phyloP scores from a whole-genome alignment of 352 stramenopile species.

The Globisporangium nunn region DNA sequence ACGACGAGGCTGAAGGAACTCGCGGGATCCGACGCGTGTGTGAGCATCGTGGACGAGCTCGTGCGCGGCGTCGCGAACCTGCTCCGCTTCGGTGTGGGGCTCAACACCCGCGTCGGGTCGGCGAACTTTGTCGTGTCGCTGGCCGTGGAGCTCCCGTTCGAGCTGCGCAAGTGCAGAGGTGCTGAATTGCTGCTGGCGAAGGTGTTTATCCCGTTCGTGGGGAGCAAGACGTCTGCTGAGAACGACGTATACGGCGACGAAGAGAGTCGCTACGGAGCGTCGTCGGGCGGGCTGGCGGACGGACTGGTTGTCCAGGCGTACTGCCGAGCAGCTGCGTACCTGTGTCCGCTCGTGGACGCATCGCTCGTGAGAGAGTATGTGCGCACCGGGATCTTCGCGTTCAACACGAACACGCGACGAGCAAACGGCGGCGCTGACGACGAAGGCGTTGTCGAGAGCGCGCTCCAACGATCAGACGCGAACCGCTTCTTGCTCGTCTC shows the following conservation, averaged over 20 bases:
- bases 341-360: conserved; percentile 52
- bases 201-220: conserved; percentile 56
- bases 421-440: neutral
- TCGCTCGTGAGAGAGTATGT: conserved; percentile 46
- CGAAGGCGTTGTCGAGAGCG: neutral
- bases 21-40: conserved; percentile 23
- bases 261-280: conserved; percentile 36
- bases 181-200: conserved; percentile 45
- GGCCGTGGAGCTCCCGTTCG: conserved; percentile 54
- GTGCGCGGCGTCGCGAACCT: conserved; percentile 39
- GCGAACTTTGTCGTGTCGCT: conserved; percentile 75
- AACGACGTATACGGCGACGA: conserved; percentile 71
- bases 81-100: conserved; percentile 68
- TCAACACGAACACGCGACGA: conserved; percentile 11
- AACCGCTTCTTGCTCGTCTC: conserved; percentile 69
- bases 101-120: conserved; percentile 74
- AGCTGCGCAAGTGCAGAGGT: conserved; percentile 60
- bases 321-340: conserved; percentile 61
- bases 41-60: conserved; percentile 47
- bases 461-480: conserved; percentile 18
- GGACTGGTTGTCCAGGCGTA: conserved; percentile 68
- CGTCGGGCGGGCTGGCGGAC: conserved; percentile 28
- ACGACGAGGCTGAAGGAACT: conserved; percentile 54
- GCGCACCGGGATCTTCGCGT: conserved; percentile 62
- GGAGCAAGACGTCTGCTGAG: conserved; percentile 45